Base-by-base conservation (phyloP, 768 basidiomycete genomes). In the Mycena latifolia region DNA sequence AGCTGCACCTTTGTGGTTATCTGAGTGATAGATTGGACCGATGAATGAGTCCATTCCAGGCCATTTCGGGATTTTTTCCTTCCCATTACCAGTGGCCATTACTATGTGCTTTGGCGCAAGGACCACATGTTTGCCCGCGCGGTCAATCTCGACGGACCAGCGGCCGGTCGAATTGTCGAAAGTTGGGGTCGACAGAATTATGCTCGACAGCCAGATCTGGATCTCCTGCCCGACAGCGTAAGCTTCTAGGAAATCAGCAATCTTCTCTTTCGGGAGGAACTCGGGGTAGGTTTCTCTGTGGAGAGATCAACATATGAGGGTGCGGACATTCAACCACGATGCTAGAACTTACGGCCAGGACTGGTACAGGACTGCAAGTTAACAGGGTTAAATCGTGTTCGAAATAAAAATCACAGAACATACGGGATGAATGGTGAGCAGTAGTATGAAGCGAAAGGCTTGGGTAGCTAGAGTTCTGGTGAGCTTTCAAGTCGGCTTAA, bases 241-340 rank as follows among this genome's bases (percentile, higher is more conserved):
- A 8, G 48, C 62, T 28, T 68, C 67, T 0, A 68, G 54, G 27
- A 68, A 68, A n/a, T 68, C 62, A 12, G 59, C 67, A 17, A 68
- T 51, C 20, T 63, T 64, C 4, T 64, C 46, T 27, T 60, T n/a
- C n/a, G n/a, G n/a, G n/a, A n/a, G n/a, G n/a, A n/a, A n/a, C n/a
- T 63, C 6, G 67, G 62, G 67, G 24, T 55, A 63, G 2, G 53
- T 68, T 47, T 47, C 41, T 5, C 63, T 64, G 2, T 28, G 20
- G 15, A 7, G 24, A 8, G 37, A 15, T 37, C 47, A 35, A 35
- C n/a, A 28, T 15, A 28, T 25, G 0, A 39, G 2, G 2, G 20
- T 24, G 29, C 12, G 15, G n/a, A n/a, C n/a, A n/a, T 51, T 51
- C 17, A 31, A 27, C 10, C 47, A 84, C 84, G 41, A 90, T 72